Percentiles rank a stretch among this genome's conserved stretches.
Evolutionary conservation across 805 yeast species (phyloP).

Genomic region (Saccharomycopsis sp.): DNA sequence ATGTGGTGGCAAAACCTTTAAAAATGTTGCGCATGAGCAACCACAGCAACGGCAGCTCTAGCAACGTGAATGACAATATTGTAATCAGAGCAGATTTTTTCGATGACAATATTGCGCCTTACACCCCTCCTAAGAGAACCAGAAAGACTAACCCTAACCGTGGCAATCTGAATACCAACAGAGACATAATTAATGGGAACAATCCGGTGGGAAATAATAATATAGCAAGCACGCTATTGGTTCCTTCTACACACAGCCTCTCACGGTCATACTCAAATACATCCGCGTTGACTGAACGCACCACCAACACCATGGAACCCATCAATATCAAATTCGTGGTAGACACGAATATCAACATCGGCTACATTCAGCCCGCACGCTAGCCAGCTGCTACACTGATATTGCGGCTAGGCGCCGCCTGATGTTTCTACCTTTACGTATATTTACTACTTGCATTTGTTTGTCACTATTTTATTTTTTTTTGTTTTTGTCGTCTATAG

Average conservation of each 20-base stretch:
- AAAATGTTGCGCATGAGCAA: not conserved
- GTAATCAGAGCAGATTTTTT: not conserved
- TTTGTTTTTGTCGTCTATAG: not conserved
- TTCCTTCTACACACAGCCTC: not conserved
- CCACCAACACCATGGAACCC: not conserved
- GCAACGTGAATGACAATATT: not conserved
- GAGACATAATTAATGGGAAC: not conserved
- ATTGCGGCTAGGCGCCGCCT: not conserved
- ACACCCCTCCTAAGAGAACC: not conserved
- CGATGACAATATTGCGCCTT: not conserved
- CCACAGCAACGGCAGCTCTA: not conserved
- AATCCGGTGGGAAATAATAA: not conserved
- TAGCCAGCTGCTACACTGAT: not conserved
- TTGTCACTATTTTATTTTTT: not conserved
- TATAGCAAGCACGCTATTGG: not conserved
- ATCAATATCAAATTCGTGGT: slow-evolving; percentile 1
- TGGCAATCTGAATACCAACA: not conserved
- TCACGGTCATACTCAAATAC: not conserved
- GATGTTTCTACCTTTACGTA: not conserved
- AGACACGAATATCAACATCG: slow-evolving; percentile 8
- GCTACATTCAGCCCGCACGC: slow-evolving; percentile 1
- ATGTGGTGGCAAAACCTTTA: not conserved
- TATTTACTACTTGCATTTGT: not conserved
- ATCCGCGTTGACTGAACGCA: not conserved
- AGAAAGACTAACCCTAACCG: not conserved